Base-by-base conservation (phyloP, 164 flowering plant genomes). In the Annona squamosa region DNA sequence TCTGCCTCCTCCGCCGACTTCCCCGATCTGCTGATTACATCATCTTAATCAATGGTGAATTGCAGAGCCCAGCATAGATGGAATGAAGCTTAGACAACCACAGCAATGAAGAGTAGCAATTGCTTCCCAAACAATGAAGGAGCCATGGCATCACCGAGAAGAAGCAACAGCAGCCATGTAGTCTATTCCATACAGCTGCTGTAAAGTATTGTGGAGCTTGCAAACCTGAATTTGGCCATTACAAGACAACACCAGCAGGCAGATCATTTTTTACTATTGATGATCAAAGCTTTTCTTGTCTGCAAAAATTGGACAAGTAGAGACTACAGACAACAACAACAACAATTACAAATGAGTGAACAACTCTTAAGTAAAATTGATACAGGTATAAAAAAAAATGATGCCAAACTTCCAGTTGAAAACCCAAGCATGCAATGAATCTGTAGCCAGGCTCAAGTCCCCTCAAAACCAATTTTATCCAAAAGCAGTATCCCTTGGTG, bases 341-440 rank as follows among this genome's bases (percentile, higher is more conserved):
- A 48, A 52, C 37, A 26, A 26, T 26, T 26, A 26, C 37, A 26
- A 63, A 7, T 18, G 52, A 70, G 9, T 56, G 70, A 48, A 42
- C 65, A 46, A 45, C 57, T 76, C 65, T 74, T 62, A 72, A 74
- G 65, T 65, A 66, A 45, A 71, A 71, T 26, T 71, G 41, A 76
- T 70, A 75, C 74, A 76, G 71, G 45, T 45, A 42, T 68, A 41
- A 48, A 48, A 69, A 74, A 48, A 56, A 74, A 48, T 69, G 6
- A 46, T 37, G 17, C 67, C n/a, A n/a, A 67, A 19, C 41, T 61
- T 57, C 68, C 57, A 63, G 65, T 18, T 9, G 13, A 63, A 57
- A 41, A 18, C 57, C 69, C 72, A 42, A 47, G 4, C 2, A 68
- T 68, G 46, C 59, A 5, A 68, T 56, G 52, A 57, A 64, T 52